Conservation (phyloP, 345 rosid species). For the Eucalyptus pauciflora region DNA sequence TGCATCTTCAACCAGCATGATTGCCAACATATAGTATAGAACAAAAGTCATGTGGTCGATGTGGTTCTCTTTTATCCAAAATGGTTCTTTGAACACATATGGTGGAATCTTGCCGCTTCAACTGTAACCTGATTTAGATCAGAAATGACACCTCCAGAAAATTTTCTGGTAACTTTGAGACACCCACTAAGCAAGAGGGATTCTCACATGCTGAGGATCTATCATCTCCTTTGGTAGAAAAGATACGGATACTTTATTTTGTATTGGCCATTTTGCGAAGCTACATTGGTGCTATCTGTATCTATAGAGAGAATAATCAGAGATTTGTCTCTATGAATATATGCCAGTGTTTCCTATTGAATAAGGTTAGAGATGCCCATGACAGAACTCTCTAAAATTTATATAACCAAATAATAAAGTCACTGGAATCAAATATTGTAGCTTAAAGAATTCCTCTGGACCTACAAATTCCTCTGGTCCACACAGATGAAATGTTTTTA, state of each 20-base stretch:
- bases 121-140: neutral
- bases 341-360: neutral
- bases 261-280: neutral
- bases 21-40: neutral
- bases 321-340: neutral
- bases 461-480: neutral
- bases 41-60: neutral
- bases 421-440: neutral
- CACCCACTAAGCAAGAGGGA: neutral
- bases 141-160: neutral
- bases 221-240: neutral
- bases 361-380: neutral
- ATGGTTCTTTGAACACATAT: neutral
- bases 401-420: neutral
- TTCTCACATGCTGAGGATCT: neutral
- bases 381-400: neutral
- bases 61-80: neutral
- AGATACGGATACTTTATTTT: neutral
- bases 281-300: neutral
- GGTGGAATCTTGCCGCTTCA: neutral
- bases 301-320: neutral
- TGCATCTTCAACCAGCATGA: neutral
- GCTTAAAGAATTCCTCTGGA: neutral
- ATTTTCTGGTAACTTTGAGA: neutral
- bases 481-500: neutral